Evolutionary conservation across 2,329 filamentous ascomycete genomes (phyloP).

Genomic region (Fusarium oxysporum): DNA sequence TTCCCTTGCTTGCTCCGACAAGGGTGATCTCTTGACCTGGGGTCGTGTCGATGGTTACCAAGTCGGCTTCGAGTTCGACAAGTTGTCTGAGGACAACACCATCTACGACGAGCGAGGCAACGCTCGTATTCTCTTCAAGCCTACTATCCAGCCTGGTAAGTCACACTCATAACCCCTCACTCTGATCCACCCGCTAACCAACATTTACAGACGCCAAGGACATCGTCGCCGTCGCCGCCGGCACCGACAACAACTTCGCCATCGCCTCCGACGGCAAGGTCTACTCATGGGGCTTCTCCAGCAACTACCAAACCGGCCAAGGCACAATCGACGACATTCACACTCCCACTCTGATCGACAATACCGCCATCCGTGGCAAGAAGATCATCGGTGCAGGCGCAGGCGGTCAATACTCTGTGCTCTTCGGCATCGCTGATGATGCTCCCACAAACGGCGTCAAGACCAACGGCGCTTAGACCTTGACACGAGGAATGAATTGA

Average conservation of each 20-base stretch:
- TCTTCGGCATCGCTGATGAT: slow-evolving; percentile 60
- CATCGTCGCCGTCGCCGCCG: slow-evolving; percentile 67
- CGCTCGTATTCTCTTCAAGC: slow-evolving; percentile 71
- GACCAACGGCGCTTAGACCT: slow-evolving; percentile 38
- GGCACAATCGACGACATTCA: slow-evolving; percentile 83
- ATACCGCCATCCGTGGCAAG: slow-evolving; percentile 81
- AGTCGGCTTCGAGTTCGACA: slow-evolving; percentile 67
- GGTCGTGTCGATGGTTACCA: slow-evolving; percentile 67
- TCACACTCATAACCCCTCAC: background rate
- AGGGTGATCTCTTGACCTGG: slow-evolving; percentile 70
- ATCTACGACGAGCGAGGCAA: slow-evolving; percentile 72
- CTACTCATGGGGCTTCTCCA: slow-evolving; percentile 84
- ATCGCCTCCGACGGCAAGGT: slow-evolving; percentile 77
- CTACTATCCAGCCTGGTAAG: slow-evolving; percentile 58
- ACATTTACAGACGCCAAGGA: slow-evolving; percentile 60
- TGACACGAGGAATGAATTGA: slow-evolving; percentile 16
- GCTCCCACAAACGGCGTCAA: slow-evolving; percentile 48
- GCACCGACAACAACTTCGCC: slow-evolving; percentile 79
- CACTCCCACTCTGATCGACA: slow-evolving; percentile 83
- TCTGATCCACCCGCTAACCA: background rate
- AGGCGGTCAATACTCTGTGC: slow-evolving; percentile 84
- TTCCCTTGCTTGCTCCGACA: slow-evolving; percentile 71
- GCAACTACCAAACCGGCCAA: slow-evolving; percentile 82
- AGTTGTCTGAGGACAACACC: slow-evolving; percentile 62
- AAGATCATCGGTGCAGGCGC: slow-evolving; percentile 82